A percentile compares a stretch with the other conserved stretches of the same genome.
Evolutionary conservation across 495 filamentous ascomycete genomes (phyloP).

Genomic region (Pseudoneurospora amorphoporcata): DNA sequence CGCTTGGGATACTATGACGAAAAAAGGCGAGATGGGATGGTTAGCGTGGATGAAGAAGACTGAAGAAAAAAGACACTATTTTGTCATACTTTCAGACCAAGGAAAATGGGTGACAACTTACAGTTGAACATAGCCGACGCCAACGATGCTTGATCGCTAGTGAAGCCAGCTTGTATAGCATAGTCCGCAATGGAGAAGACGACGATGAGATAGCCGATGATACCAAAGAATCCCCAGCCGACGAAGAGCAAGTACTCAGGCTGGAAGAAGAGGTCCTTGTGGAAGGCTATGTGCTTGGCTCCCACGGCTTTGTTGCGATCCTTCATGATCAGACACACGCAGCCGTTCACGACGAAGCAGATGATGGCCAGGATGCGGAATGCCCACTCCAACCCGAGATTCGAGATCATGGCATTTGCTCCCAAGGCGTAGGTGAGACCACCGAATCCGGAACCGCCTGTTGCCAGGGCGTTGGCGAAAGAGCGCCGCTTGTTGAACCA

Average conservation of each 20-base stretch:
- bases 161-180: conserved; percentile 51
- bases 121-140: conserved; percentile 65
- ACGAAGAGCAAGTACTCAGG: conserved; percentile 55
- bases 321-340: conserved; percentile 47
- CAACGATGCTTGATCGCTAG: conserved; percentile 54
- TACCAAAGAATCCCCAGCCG: conserved; percentile 57
- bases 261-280: conserved; percentile 48
- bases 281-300: conserved; percentile 52
- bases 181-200: conserved; percentile 66
- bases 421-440: conserved; percentile 53
- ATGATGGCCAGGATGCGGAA: conserved; percentile 59
- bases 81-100: conserved; percentile 26
- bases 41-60: not conserved
- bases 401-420: conserved; percentile 49
- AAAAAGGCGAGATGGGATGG: not conserved
- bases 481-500: conserved; percentile 66
- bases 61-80: not conserved
- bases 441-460: conserved; percentile 65
- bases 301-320: conserved; percentile 61
- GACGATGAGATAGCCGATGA: conserved; percentile 63
- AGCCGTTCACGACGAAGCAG: conserved; percentile 45
- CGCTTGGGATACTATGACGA: conserved; percentile 29
- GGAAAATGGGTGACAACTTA: conserved; percentile 25
- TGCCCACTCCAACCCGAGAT: conserved; percentile 51
- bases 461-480: conserved; percentile 63